A percentile compares a stretch with the other conserved stretches of the same genome.
Conservation (phyloP, 768 basidiomycete species). For the Holtermannia corniformis region DNA sequence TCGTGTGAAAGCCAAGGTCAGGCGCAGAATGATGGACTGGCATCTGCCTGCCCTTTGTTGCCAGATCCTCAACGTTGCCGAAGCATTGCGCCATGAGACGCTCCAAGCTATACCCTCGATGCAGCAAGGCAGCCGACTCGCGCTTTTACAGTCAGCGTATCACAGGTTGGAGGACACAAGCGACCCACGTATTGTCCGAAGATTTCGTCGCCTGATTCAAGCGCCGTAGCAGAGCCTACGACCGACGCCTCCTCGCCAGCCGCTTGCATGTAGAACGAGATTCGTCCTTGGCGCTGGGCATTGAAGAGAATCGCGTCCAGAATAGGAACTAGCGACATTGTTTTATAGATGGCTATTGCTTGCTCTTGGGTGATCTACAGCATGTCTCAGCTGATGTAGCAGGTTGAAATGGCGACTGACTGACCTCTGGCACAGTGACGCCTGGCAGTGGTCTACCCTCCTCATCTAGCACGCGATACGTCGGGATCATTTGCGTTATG, state of each 20-base stretch:
- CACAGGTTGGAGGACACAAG: neutral
- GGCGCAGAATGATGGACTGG: conserved; percentile 88
- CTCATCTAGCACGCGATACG: conserved; percentile 77
- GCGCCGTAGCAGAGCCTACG: conserved; percentile 77
- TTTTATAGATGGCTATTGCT: conserved; percentile 42
- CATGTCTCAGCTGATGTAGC: neutral
- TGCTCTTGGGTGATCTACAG: conserved; percentile 32
- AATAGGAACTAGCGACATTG: conserved; percentile 48
- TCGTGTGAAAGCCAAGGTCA: conserved; percentile 80
- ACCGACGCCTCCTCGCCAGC: conserved; percentile 86
- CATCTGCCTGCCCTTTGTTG: conserved; percentile 85
- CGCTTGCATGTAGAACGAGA: conserved; percentile 46
- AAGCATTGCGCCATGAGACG: conserved; percentile 87
- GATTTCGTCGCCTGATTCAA: conserved; percentile 78
- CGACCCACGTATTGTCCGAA: conserved; percentile 74
- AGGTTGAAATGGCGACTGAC: conserved; percentile 21
- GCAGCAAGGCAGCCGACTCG: conserved; percentile 63
- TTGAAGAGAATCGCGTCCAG: conserved; percentile 84
- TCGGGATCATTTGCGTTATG: conserved; percentile 52
- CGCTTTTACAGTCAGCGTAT: conserved; percentile 6
- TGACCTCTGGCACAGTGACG: conserved; percentile 65
- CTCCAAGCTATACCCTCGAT: conserved; percentile 72
- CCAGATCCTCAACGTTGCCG: conserved; percentile 68
- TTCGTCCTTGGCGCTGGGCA: conserved; percentile 77
- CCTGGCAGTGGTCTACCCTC: conserved; percentile 63